Conservation (phyloP, 2,329 filamentous ascomycete species). For the Leptoxyphium fumago region DNA sequence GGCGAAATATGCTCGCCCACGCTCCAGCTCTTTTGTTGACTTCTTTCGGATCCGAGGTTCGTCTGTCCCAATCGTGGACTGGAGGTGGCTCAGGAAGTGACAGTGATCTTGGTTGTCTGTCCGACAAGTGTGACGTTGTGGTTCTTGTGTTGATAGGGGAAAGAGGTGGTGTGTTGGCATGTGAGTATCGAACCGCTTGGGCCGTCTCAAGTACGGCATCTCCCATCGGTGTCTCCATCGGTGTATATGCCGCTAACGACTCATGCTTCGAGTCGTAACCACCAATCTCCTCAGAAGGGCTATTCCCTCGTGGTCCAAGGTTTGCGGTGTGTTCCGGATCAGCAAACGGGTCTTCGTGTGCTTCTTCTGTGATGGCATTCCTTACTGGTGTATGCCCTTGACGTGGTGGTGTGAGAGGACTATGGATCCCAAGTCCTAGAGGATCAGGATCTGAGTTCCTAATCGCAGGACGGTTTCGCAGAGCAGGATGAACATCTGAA, state of each 20-base stretch:
- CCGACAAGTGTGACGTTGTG: slow-evolving; percentile 2
- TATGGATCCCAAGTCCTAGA: slow-evolving; percentile 18
- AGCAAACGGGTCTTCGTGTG: slow-evolving; percentile 12
- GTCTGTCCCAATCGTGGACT: slow-evolving; percentile 24
- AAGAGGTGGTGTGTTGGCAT: slow-evolving; percentile 29
- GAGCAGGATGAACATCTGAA: slow-evolving; percentile 20
- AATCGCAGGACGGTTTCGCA: slow-evolving; percentile 9
- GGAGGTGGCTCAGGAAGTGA: slow-evolving; percentile 11
- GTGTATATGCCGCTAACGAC: slow-evolving; percentile 13
- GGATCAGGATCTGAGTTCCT: slow-evolving; percentile 6
- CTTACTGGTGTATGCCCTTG: neutral
- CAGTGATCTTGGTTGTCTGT: slow-evolving; percentile 4
- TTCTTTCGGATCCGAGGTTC: slow-evolving; percentile 33
- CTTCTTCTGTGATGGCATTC: neutral
- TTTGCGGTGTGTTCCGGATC: slow-evolving; percentile 6
- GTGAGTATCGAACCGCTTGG: slow-evolving; percentile 32
- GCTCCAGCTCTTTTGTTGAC: slow-evolving; percentile 22
- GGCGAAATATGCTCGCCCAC: slow-evolving; percentile 64
- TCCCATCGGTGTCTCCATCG: slow-evolving; percentile 27
- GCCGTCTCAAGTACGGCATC: slow-evolving; percentile 35
- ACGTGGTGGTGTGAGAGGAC: neutral
- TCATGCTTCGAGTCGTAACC: neutral
- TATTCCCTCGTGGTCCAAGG: neutral
- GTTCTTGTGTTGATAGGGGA: slow-evolving; percentile 10
- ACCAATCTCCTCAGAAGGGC: too few species aligned